phyloP scores from a whole-genome alignment of 257 asterid genomes.

The Plantago major region DNA sequence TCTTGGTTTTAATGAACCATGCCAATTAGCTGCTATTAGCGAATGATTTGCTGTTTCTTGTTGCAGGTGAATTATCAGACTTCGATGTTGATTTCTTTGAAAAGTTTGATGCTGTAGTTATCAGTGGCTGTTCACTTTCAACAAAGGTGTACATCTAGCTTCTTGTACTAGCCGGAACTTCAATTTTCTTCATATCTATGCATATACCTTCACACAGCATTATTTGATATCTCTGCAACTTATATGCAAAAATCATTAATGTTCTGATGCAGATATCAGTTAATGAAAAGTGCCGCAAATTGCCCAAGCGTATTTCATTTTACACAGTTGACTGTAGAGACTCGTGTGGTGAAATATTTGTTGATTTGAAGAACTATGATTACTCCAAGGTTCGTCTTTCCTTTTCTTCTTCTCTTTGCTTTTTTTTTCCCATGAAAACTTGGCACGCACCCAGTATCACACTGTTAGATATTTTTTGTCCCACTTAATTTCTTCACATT shows the following conservation, averaged over 20 bases:
- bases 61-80: constrained; percentile 45
- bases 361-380: constrained; percentile 79
- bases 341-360: constrained; percentile 92
- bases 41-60: background rate
- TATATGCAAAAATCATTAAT: constrained; percentile 8
- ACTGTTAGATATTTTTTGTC: too few relatives aligned
- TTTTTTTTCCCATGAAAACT: background rate
- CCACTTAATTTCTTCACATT: too few relatives aligned
- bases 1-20: background rate
- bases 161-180: constrained; percentile 10
- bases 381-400: constrained; percentile 62
- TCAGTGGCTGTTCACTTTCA: constrained; percentile 48
- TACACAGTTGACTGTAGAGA: constrained; percentile 91
- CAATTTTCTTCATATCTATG: background rate
- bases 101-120: constrained; percentile 55
- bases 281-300: constrained; percentile 86
- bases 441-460: too few relatives aligned
- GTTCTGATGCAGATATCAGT: constrained; percentile 60
- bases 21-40: constrained; percentile 11
- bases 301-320: constrained; percentile 69
- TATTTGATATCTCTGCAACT: background rate
- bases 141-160: constrained; percentile 47
- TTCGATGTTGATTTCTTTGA: constrained; percentile 46
- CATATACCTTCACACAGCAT: background rate
- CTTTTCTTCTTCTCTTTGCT: background rate